Evolutionary conservation across 2,329 filamentous ascomycete species (phyloP).

Genomic region (Botrytis aclada): DNA sequence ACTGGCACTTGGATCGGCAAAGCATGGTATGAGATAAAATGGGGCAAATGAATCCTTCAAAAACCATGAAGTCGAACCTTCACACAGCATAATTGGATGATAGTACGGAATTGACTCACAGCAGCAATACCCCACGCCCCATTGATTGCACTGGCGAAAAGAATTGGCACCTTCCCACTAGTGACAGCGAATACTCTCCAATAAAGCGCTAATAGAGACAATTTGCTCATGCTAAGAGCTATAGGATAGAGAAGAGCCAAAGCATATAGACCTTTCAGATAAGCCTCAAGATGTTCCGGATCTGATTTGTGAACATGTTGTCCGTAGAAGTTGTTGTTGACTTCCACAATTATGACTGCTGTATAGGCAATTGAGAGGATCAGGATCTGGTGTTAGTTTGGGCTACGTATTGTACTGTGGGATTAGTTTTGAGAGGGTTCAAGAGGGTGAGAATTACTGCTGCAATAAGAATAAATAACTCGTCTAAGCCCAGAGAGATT

Average conservation of each 20-base stretch:
- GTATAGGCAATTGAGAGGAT: conserved; percentile 2
- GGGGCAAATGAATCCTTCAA: background rate
- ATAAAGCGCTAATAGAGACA: conserved; percentile 8
- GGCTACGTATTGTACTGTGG: background rate
- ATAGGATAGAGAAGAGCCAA: background rate
- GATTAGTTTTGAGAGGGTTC: background rate
- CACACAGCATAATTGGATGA: background rate
- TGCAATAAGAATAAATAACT: background rate
- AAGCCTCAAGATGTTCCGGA: background rate
- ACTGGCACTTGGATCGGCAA: background rate
- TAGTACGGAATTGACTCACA: background rate
- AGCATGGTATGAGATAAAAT: background rate
- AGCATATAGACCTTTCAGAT: conserved; percentile 1
- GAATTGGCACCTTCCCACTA: background rate
- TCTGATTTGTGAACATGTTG: conserved; percentile 11
- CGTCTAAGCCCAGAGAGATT: background rate
- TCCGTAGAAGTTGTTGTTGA: conserved; percentile 6
- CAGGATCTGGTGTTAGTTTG: background rate
- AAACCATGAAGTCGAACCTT: background rate
- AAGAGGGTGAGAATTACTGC: conserved; percentile 3
- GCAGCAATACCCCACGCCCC: conserved; percentile 7
- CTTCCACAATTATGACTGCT: background rate
- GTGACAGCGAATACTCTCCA: conserved; percentile 7
- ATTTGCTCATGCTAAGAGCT: conserved; percentile 6
- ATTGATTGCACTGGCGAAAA: background rate